A percentile compares a stretch with the other conserved stretches of the same genome.
These are phyloP conservation scores for Candida pseudofarinosa DNA, from an alignment of 805 yeast species.

Conservation along the genomic window DNA sequence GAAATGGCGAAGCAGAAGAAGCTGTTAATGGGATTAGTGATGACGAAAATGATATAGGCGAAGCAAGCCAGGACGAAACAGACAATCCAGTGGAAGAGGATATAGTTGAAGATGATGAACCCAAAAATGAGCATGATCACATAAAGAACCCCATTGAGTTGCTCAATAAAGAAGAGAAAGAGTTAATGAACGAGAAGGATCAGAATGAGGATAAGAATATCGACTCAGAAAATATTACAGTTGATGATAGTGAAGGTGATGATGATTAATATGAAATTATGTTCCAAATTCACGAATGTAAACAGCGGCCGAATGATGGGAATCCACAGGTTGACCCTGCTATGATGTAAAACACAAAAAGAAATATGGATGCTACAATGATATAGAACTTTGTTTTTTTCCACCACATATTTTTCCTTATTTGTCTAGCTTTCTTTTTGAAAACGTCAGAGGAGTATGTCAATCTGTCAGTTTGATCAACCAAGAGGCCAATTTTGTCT, in stretches of 20 bases:
- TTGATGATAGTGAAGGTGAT: slow-evolving; percentile 10
- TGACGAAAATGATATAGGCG: slow-evolving; percentile 10
- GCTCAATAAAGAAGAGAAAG: slow-evolving; percentile 28
- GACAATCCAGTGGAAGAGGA: slow-evolving; percentile 11
- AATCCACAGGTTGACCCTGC: slow-evolving; percentile 52
- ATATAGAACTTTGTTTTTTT: slow-evolving; percentile 46
- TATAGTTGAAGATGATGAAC: neutral
- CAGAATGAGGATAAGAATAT: slow-evolving; percentile 14
- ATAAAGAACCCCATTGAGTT: slow-evolving; percentile 32
- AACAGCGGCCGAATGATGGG: slow-evolving; percentile 44
- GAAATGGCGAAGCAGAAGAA: slow-evolving; percentile 9
- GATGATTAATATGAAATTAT: neutral
- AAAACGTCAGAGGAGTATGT: slow-evolving; percentile 65
- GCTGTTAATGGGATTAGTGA: slow-evolving; percentile 8
- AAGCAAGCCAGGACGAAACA: slow-evolving; percentile 7
- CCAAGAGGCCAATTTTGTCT: slow-evolving; percentile 66
- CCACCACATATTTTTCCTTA: slow-evolving; percentile 70
- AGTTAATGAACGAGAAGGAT: slow-evolving; percentile 23
- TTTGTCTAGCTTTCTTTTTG: slow-evolving; percentile 60
- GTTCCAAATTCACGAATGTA: slow-evolving; percentile 9
- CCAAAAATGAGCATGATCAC: slow-evolving; percentile 8
- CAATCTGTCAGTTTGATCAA: slow-evolving; percentile 74
- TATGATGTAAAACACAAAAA: slow-evolving; percentile 40
- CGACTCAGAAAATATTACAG: slow-evolving; percentile 9
- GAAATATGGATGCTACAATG: slow-evolving; percentile 13